Evolutionary conservation across 1,284 basidiomycete genomes (phyloP).

Genomic region (Cutaneotrichosporon sp.): DNA sequence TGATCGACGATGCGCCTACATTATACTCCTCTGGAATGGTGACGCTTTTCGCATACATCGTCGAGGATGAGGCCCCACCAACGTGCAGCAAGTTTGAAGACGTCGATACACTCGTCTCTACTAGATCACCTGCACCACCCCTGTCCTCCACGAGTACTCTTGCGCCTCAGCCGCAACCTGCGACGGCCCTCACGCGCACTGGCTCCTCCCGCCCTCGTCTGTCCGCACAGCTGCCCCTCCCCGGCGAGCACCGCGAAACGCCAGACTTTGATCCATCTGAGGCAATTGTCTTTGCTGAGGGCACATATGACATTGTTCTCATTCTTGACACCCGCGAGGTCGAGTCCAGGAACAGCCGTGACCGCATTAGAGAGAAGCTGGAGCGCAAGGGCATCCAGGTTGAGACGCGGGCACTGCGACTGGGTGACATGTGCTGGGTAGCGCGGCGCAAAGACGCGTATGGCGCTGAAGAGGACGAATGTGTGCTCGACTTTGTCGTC

Average conservation of each 20-base stretch:
- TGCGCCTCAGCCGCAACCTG: neutral
- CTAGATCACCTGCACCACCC: neutral
- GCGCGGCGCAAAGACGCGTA: constrained; percentile 46
- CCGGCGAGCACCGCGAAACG: constrained; percentile 13
- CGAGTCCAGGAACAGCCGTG: constrained; percentile 43
- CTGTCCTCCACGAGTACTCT: neutral
- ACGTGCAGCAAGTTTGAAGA: constrained; percentile 36
- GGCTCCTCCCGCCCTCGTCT: constrained; percentile 21
- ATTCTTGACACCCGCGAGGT: constrained; percentile 55
- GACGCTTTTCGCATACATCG: constrained; percentile 38
- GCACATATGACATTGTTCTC: constrained; percentile 53
- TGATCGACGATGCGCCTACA: constrained; percentile 24
- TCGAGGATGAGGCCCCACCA: constrained; percentile 40
- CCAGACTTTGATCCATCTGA: constrained; percentile 31
- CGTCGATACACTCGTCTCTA: neutral
- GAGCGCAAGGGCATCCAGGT: constrained; percentile 46
- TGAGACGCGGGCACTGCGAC: constrained; percentile 51
- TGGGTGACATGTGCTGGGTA: constrained; percentile 58
- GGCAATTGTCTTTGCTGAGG: constrained; percentile 49
- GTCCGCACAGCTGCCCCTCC: constrained; percentile 28
- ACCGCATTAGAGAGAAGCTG: constrained; percentile 43
- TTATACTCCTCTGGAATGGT: constrained; percentile 3
- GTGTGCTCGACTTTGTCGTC: constrained; percentile 55
- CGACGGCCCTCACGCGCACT: neutral
- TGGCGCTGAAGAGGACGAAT: constrained; percentile 48